phyloP scores from a whole-genome alignment of 495 filamentous ascomycete genomes.

The Terfezia boudieri region DNA sequence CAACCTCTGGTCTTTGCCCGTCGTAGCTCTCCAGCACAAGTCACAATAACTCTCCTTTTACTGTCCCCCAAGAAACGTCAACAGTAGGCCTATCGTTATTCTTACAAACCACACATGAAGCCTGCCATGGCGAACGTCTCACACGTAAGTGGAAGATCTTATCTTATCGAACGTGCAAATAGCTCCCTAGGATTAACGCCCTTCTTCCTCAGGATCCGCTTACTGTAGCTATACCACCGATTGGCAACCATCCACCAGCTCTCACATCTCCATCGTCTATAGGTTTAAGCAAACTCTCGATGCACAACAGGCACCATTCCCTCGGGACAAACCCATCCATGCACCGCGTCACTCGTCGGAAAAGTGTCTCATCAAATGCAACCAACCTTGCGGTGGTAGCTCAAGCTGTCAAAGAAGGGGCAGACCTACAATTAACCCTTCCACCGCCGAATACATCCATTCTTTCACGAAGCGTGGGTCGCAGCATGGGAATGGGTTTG shows the following conservation, averaged over 20 bases:
- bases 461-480: background rate
- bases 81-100: background rate
- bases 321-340: slow-evolving; percentile 54
- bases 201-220: background rate
- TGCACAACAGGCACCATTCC: slow-evolving; percentile 20
- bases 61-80: background rate
- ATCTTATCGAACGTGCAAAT: too few species aligned
- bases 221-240: background rate
- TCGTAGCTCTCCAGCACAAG: background rate
- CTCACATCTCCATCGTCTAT: slow-evolving; percentile 16
- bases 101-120: too few species aligned
- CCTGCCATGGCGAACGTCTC: too few species aligned
- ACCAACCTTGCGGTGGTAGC: slow-evolving; percentile 55
- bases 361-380: slow-evolving; percentile 67
- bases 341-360: slow-evolving; percentile 76
- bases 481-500: background rate
- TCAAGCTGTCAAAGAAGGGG: slow-evolving; percentile 47
- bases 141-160: too few species aligned
- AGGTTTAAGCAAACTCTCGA: background rate
- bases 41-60: background rate
- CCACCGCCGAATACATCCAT: background rate
- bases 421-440: slow-evolving; percentile 17
- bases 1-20: background rate
- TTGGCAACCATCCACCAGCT: slow-evolving; percentile 60
- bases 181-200: too few species aligned